Conservation (phyloP, 345 rosid species). For the Rhodomyrtus tomentosa region DNA sequence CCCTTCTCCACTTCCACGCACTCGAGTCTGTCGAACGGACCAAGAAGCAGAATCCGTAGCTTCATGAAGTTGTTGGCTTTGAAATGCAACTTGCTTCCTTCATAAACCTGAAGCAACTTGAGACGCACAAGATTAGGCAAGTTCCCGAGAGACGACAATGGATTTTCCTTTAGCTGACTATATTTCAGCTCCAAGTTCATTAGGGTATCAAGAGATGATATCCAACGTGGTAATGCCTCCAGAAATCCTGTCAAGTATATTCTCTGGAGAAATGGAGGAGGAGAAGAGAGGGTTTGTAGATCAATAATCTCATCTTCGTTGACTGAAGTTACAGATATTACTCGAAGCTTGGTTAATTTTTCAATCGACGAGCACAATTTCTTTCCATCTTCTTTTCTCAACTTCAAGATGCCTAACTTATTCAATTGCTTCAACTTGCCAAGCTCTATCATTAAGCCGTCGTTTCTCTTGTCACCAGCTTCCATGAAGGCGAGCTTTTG, state of each 20-base stretch:
- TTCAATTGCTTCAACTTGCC: constrained; percentile 25
- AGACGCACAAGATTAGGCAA: constrained; percentile 25
- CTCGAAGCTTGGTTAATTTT: constrained; percentile 12
- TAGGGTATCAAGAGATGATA: constrained; percentile 12
- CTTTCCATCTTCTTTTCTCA: constrained; percentile 23
- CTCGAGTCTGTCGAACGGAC: constrained; percentile 10
- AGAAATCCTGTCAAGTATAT: constrained; percentile 17
- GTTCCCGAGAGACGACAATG: constrained; percentile 7
- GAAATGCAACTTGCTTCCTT: constrained; percentile 5
- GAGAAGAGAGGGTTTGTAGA: constrained; percentile 12
- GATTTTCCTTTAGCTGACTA: constrained; percentile 12
- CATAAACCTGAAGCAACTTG: constrained; percentile 5
- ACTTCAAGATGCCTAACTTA: constrained; percentile 20
- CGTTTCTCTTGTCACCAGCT: constrained; percentile 1
- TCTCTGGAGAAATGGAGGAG: constrained; percentile 16
- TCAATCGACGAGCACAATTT: constrained; percentile 16
- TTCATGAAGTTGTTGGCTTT: constrained; percentile 10
- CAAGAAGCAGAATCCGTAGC: constrained; percentile 9
- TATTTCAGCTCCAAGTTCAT: constrained; percentile 2
- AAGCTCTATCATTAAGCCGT: constrained; percentile 6
- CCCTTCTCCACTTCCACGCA: constrained; percentile 10
- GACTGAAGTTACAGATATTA: constrained; percentile 14
- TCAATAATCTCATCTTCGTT: constrained; percentile 17
- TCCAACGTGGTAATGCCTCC: constrained; percentile 15
- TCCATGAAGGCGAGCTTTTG: constrained; percentile 25